phyloP scores from a whole-genome alignment of 768 basidiomycete genomes.

The Boletus sensibilis region DNA sequence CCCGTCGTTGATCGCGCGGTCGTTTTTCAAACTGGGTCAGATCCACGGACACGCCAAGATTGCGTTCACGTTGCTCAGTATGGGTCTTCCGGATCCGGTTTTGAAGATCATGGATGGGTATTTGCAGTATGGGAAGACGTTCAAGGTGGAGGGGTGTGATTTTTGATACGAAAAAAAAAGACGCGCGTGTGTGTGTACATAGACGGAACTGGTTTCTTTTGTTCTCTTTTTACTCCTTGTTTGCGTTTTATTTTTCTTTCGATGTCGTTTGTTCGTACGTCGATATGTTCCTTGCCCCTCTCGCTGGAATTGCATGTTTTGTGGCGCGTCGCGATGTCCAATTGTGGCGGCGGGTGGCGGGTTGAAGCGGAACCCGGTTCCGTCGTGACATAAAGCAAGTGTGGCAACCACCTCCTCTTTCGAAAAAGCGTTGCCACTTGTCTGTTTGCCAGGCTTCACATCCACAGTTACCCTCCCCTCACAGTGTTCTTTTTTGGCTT shows the following conservation, averaged over 20 bases:
- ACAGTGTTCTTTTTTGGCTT: not conserved
- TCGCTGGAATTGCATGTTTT: too few species aligned
- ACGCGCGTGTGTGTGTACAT: not conserved
- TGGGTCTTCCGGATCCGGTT: constrained; percentile 89
- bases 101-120: constrained; percentile 93
- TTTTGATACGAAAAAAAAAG: constrained; percentile 41
- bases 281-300: too few species aligned
- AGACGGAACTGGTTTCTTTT: not conserved
- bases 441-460: too few species aligned
- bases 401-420: not conserved
- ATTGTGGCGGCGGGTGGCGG: not conserved
- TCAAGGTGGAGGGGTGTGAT: constrained; percentile 86
- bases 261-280: not conserved
- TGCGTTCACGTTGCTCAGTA: constrained; percentile 87
- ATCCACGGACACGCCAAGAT: constrained; percentile 95
- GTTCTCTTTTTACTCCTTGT: too few species aligned
- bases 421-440: not conserved
- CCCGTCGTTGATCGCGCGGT: constrained; percentile 85
- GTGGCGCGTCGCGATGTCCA: too few species aligned
- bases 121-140: constrained; percentile 80
- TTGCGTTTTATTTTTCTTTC: too few species aligned
- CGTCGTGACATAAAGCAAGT: not conserved
- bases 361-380: not conserved
- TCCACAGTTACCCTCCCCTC: too few species aligned
- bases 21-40: constrained; percentile 91